Conservation (phyloP, 495 filamentous ascomycete genomes). For the Trichoderma erinaceum region DNA sequence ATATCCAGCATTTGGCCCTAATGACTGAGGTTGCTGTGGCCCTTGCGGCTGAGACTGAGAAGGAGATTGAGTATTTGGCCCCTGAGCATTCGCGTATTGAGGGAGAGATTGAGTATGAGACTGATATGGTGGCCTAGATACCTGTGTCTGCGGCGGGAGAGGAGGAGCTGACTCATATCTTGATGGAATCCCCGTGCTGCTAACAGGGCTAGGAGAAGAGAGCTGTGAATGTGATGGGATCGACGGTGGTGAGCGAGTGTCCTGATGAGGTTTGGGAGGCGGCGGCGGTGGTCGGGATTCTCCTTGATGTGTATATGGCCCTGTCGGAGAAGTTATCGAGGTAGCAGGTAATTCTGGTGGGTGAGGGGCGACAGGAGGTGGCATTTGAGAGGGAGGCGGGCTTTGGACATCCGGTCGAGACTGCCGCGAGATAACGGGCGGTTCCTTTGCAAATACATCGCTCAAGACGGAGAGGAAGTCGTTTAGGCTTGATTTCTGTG, state of each 20-base stretch:
- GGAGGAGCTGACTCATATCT: constrained; percentile 41
- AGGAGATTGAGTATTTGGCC: constrained; percentile 8
- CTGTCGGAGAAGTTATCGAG: constrained; percentile 24
- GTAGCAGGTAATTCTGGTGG: constrained; percentile 50
- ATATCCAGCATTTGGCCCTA: neutral
- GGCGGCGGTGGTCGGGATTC: constrained; percentile 34
- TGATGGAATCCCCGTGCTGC: constrained; percentile 21
- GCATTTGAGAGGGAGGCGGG: constrained; percentile 21
- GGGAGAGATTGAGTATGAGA: constrained; percentile 20
- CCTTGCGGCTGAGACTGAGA: neutral
- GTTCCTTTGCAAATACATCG: constrained; percentile 89
- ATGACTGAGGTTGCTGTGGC: neutral
- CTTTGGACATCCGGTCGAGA: constrained; percentile 42
- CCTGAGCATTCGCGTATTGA: neutral
- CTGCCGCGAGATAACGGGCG: constrained; percentile 73
- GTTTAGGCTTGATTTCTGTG: constrained; percentile 69
- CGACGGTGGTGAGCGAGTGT: constrained; percentile 30
- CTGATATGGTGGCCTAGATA: constrained; percentile 14
- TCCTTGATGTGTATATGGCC: constrained; percentile 19
- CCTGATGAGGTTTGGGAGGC: constrained; percentile 29
- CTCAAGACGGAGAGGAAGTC: constrained; percentile 78
- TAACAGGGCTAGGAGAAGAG: constrained; percentile 20
- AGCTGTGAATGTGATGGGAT: constrained; percentile 37
- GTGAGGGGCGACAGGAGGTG: constrained; percentile 64
- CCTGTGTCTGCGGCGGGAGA: constrained; percentile 27